phyloP scores from a whole-genome alignment of 805 yeast species.

The Schwanniomyces polymorphus region DNA sequence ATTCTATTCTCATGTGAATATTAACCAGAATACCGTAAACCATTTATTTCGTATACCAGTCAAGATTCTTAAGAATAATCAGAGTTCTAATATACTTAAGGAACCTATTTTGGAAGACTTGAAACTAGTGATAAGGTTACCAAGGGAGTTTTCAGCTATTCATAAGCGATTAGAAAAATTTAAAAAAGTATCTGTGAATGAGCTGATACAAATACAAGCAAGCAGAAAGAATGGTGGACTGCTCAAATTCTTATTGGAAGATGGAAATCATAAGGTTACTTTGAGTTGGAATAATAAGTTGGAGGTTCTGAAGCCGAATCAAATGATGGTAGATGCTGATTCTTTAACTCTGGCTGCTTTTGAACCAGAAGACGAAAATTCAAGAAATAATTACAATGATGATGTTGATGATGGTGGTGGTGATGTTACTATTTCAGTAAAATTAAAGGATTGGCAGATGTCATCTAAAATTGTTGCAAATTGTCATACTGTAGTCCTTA shows the following conservation, averaged over 20 bases:
- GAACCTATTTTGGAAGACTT: constrained; percentile 65
- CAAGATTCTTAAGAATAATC: constrained; percentile 54
- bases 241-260: constrained; percentile 54
- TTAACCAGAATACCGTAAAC: constrained; percentile 46
- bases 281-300: constrained; percentile 60
- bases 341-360: constrained; percentile 17
- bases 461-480: constrained; percentile 61
- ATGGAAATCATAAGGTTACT: constrained; percentile 50
- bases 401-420: constrained; percentile 18
- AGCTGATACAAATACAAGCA: constrained; percentile 50
- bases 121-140: constrained; percentile 55
- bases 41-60: constrained; percentile 76
- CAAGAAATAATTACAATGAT: background rate
- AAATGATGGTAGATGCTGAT: constrained; percentile 17
- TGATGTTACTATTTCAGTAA: constrained; percentile 50
- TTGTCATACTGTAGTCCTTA: constrained; percentile 60
- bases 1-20: constrained; percentile 49
- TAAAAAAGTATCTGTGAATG: constrained; percentile 40
- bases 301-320: constrained; percentile 39
- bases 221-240: constrained; percentile 46
- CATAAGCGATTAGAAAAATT: constrained; percentile 69
- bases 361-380: background rate
- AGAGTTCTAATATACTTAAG: constrained; percentile 45
- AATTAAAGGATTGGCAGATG: constrained; percentile 65
- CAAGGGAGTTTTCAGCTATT: constrained; percentile 48